These are phyloP conservation scores for Diaporthe destruens DNA, from an alignment of 2,329 filamentous ascomycete species.

Conservation along the genomic window DNA sequence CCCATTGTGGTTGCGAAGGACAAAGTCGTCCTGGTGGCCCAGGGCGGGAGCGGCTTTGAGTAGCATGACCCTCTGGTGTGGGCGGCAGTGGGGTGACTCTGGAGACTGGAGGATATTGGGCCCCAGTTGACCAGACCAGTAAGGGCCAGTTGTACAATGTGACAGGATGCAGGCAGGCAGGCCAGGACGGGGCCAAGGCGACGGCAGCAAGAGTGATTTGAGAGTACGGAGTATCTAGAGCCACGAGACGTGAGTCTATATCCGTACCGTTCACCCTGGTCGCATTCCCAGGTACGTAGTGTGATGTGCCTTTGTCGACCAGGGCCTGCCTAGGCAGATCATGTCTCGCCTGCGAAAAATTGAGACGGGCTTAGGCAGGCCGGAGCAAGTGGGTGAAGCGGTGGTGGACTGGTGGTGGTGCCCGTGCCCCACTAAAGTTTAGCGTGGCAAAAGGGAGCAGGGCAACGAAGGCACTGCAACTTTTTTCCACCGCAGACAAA, in stretches of 20 bases:
- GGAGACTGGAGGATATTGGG: conserved; percentile 10
- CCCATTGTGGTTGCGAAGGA: conserved; percentile 37
- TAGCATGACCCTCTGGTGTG: conserved; percentile 34
- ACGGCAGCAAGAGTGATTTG: background rate
- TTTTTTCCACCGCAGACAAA: conserved; percentile 40
- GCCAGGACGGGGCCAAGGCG: background rate
- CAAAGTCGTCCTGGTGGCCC: conserved; percentile 36
- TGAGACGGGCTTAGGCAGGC: background rate
- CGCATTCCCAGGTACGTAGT: no score
- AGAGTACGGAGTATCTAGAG: background rate
- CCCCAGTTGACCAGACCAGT: conserved; percentile 14
- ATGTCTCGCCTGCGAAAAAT: background rate
- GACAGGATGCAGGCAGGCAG: background rate
- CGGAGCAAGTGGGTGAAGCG: conserved; percentile 10
- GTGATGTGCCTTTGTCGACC: no score
- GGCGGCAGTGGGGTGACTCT: conserved; percentile 27
- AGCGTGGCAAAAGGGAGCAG: conserved; percentile 31
- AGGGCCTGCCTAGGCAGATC: no score
- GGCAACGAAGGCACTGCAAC: conserved; percentile 34
- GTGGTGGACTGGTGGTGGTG: background rate
- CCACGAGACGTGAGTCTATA: conserved; percentile 13
- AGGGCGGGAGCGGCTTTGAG: conserved; percentile 36
- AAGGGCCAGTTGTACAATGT: conserved; percentile 14
- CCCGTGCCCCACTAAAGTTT: conserved; percentile 35
- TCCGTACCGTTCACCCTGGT: background rate